Base-by-base conservation (phyloP, 495 filamentous ascomycete genomes). In the Cryomyces antarcticus region DNA sequence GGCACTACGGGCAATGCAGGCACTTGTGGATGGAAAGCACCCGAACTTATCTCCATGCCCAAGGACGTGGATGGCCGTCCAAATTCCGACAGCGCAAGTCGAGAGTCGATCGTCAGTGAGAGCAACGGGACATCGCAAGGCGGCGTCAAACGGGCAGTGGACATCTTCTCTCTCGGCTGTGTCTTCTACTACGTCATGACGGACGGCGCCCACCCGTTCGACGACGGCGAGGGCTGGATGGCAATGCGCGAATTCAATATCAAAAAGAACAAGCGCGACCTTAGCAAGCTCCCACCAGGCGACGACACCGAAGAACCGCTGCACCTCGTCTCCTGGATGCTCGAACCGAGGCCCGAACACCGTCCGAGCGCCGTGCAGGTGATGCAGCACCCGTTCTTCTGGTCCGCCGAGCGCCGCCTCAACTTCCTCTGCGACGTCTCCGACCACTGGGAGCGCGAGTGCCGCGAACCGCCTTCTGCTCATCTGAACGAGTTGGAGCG, bases 181-280 rank as follows among this genome's bases (percentile, higher is more conserved):
- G 86, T 96, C 39, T 95, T 93, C 62, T 95, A 83, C 60, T 97
- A 94, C 52, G 85, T 96, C 41, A 69, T 96, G 31, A 93, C 92
- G 3, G 72, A 78, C 43, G 89, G 89, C 34, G 67, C 66, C n/a
- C 89, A 97, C 62, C 89, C 92, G 1, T 97, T 88, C 55, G 89
- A 94, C 54, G 86, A 84, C 52, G 78, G 82, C 41, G 84, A 88
- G 50, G 77, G 83, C 38, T 95, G 58, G 58, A 55, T 52, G 33
- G 51, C 82, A 61, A 89, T 93, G 72, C 77, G 89, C 28, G 89
- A 97, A 60, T 78, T 87, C 49, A 96, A 96, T 59, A 95, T 96
- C 47, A 82, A 93, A 42, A 87, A 88, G 52, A 80, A 82, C 38
- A 68, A 76, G 13, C 82, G 76, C 53, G 75, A 80, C 52, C 69